Base-by-base conservation (phyloP, 108 stramenopile species). In the Chaetoceros muelleri region DNA sequence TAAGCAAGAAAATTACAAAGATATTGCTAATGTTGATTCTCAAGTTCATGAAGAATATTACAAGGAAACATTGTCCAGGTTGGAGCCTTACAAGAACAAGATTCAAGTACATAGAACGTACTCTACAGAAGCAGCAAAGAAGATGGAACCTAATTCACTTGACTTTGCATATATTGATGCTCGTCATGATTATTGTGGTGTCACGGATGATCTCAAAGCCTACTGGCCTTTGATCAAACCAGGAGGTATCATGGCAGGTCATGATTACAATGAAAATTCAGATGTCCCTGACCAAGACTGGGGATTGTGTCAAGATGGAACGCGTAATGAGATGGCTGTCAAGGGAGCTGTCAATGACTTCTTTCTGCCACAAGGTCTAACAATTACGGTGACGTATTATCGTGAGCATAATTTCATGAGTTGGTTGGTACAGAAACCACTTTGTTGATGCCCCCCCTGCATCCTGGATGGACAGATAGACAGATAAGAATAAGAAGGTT, bases 141-240 rank as follows among this genome's bases (percentile, higher is more conserved):
- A 46, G 8, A 44, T 66, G 23, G 47, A 48, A 1, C 63, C 74
- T 46, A 48, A 59, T 13, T 61, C 52, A 20, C 30, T 72, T 46
- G 71, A 75, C 34, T 72, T 66, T 30, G 47, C 75, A 13, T 79
- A 79, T 45, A 53, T 79, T 20, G 78, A 79, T 68, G 78, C 67
- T 0, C 29, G 67, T 17, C 78, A 79, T 52, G 68, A 75, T 34
- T 75, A 60, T 28, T 52, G 52, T 26, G 67, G 71, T 20, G 73
- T 61, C 0, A 30, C 27, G 46, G 58, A 72, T 21, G 78, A 79
- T 48, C 29, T 79, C 25, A 51, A 13, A 16, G 30, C 45, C 23
- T 79, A 57, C 25, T 75, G 65, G 64, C 73, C 73, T 7, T 75
- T 71, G 50, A 49, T 79, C 8, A 59, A 53, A 44, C 19, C 17